phyloP scores from a whole-genome alignment of 2,329 filamentous ascomycete genomes.

The Aspergillus ochraceus region DNA sequence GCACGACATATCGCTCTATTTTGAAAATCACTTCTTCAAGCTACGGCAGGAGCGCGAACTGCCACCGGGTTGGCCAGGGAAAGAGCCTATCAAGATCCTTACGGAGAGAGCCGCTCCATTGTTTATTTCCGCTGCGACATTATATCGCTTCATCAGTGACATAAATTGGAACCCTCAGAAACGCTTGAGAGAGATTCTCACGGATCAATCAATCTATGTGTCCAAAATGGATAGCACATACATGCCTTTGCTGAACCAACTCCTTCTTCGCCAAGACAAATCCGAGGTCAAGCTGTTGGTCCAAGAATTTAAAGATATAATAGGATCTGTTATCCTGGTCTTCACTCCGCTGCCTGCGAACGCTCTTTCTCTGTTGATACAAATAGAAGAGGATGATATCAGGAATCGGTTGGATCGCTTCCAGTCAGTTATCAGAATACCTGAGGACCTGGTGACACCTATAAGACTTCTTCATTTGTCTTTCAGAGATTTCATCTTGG shows the following conservation, averaged over 20 bases:
- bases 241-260: conserved; percentile 19
- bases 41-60: conserved; percentile 11
- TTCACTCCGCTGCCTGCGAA: too few relatives aligned
- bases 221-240: conserved; percentile 25
- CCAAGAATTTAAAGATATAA: conserved; percentile 19
- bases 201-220: conserved; percentile 2
- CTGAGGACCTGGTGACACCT: too few relatives aligned
- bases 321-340: background rate
- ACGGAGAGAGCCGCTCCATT: conserved; percentile 6
- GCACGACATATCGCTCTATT: conserved; percentile 22
- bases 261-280: conserved; percentile 10
- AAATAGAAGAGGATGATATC: too few relatives aligned
- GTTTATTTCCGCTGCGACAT: conserved; percentile 9
- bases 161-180: conserved; percentile 2
- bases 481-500: too few relatives aligned
- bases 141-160: conserved; percentile 6
- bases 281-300: conserved; percentile 10
- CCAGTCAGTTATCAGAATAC: too few relatives aligned
- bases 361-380: too few relatives aligned
- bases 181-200: conserved; percentile 11
- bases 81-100: background rate
- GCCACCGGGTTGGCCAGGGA: conserved; percentile 8
- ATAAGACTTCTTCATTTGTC: too few relatives aligned
- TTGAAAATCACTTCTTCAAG: conserved; percentile 14
- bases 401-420: too few relatives aligned